Percentiles rank a stretch among this genome's conserved stretches.
phyloP scores from a whole-genome alignment of 352 stramenopile genomes.

The Phytophthora foliorum region DNA sequence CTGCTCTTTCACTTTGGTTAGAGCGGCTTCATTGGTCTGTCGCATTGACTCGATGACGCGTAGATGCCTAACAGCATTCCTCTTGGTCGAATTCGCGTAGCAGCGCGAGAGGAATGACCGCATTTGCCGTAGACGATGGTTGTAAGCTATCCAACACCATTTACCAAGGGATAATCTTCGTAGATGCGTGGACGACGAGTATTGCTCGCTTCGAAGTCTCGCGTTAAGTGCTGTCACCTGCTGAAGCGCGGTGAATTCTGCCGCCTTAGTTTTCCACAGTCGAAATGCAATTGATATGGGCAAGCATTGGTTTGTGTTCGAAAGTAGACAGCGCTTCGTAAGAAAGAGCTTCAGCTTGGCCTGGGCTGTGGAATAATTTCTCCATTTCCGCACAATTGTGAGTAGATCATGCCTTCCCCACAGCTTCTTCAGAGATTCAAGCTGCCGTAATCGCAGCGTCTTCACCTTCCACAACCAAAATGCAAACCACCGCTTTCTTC shows the following conservation, averaged over 20 bases:
- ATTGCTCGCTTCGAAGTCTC: slow-evolving; percentile 28
- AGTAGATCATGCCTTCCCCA: slow-evolving; percentile 11
- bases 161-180: slow-evolving; percentile 40
- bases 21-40: slow-evolving; percentile 15
- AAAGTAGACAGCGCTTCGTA: slow-evolving; percentile 30
- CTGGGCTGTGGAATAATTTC: slow-evolving; percentile 17
- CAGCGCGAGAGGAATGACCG: slow-evolving; percentile 47
- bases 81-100: slow-evolving; percentile 22
- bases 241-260: slow-evolving; percentile 19
- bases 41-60: slow-evolving; percentile 25
- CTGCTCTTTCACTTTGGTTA: slow-evolving; percentile 20
- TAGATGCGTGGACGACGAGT: slow-evolving; percentile 18
- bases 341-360: slow-evolving; percentile 32
- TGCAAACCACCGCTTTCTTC: slow-evolving; percentile 17
- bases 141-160: slow-evolving; percentile 68
- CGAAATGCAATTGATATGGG: slow-evolving; percentile 30
- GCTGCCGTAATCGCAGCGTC: slow-evolving; percentile 13
- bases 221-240: slow-evolving; percentile 17
- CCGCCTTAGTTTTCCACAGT: slow-evolving; percentile 30
- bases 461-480: slow-evolving; percentile 48
- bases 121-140: slow-evolving; percentile 39
- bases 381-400: slow-evolving; percentile 25
- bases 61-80: slow-evolving; percentile 11
- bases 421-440: slow-evolving; percentile 22
- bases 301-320: slow-evolving; percentile 1